Conservation (phyloP, 352 stramenopile species). For the Elongisporangium senticosum region DNA sequence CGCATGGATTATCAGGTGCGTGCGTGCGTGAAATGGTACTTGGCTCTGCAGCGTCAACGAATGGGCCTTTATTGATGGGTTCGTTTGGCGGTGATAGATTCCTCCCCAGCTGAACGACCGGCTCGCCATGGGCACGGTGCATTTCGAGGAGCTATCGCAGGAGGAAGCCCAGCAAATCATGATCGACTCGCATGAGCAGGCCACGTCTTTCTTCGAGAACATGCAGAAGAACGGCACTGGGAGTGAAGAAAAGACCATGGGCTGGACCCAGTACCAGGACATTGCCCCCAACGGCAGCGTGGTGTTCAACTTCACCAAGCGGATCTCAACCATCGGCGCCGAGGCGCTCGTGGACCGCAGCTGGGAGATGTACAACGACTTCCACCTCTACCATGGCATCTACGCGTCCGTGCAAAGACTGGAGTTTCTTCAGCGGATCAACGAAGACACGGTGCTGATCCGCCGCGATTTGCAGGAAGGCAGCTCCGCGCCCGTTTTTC, state of each 20-base stretch:
- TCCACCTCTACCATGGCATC: conserved; percentile 69
- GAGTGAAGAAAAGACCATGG: conserved; percentile 62
- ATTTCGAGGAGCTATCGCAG: conserved; percentile 47
- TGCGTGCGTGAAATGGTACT: conserved; percentile 4
- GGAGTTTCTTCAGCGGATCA: conserved; percentile 71
- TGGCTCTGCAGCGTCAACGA: neutral
- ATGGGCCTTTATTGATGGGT: neutral
- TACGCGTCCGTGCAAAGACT: conserved; percentile 75
- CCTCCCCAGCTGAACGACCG: conserved; percentile 23
- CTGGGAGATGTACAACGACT: conserved; percentile 80
- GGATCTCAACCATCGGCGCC: conserved; percentile 49
- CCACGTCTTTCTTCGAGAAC: conserved; percentile 63
- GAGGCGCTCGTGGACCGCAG: conserved; percentile 70
- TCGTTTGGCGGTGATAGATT: conserved; percentile 15
- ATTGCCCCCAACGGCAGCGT: conserved; percentile 58
- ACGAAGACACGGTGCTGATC: conserved; percentile 75
- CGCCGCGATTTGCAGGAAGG: conserved; percentile 66
- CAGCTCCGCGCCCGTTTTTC: conserved; percentile 53
- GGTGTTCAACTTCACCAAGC: conserved; percentile 79
- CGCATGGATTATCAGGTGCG: conserved; percentile 48
- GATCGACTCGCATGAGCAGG: conserved; percentile 62
- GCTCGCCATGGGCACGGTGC: conserved; percentile 50
- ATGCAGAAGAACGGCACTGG: conserved; percentile 27
- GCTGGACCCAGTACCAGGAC: conserved; percentile 68
- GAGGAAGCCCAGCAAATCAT: conserved; percentile 55